A percentile compares a stretch with the other conserved stretches of the same genome.
These are phyloP conservation scores for Lentinus tigrinus DNA, from an alignment of 768 basidiomycete species.

Conservation along the genomic window DNA sequence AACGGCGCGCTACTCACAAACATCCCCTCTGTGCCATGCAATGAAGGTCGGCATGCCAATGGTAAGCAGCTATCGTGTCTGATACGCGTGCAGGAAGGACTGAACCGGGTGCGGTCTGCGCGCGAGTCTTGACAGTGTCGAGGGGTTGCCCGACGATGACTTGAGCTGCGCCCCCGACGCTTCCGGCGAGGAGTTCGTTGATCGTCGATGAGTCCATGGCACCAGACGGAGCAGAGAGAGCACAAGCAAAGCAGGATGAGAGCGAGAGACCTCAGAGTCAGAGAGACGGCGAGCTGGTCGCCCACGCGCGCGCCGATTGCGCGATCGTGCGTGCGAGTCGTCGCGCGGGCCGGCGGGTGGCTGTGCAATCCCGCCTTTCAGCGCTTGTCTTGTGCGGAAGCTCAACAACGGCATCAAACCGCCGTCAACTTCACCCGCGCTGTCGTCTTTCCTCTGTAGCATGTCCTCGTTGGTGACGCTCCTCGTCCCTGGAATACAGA, in stretches of 20 bases:
- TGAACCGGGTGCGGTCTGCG: conserved; percentile 82
- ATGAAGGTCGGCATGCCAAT: not conserved
- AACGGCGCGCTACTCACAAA: conserved; percentile 57
- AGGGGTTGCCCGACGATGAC: conserved; percentile 93
- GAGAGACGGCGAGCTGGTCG: not conserved
- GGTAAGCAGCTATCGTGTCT: not conserved
- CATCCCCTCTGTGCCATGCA: conserved; percentile 77
- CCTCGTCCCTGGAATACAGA: too few relatives aligned
- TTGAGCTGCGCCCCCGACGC: conserved; percentile 90
- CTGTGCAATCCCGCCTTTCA: too few relatives aligned
- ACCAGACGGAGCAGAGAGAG: too few relatives aligned
- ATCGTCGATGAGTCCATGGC: conserved; percentile 49
- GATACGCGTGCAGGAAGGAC: conserved; percentile 18
- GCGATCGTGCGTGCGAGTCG: conserved; percentile 5
- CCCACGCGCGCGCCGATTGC: conserved; percentile 6
- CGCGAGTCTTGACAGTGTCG: conserved; percentile 86
- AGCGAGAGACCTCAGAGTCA: not conserved
- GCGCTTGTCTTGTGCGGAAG: too few relatives aligned
- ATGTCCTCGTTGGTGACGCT: too few relatives aligned
- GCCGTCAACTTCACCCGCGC: too few relatives aligned
- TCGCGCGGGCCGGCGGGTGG: too few relatives aligned
- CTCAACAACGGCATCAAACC: too few relatives aligned
- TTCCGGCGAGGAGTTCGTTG: conserved; percentile 86
- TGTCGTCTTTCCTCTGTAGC: too few relatives aligned
- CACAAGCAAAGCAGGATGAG: not conserved